Evolutionary conservation across 768 basidiomycete genomes (phyloP).

Genomic region (Phlebiopsis flavidoalba): DNA sequence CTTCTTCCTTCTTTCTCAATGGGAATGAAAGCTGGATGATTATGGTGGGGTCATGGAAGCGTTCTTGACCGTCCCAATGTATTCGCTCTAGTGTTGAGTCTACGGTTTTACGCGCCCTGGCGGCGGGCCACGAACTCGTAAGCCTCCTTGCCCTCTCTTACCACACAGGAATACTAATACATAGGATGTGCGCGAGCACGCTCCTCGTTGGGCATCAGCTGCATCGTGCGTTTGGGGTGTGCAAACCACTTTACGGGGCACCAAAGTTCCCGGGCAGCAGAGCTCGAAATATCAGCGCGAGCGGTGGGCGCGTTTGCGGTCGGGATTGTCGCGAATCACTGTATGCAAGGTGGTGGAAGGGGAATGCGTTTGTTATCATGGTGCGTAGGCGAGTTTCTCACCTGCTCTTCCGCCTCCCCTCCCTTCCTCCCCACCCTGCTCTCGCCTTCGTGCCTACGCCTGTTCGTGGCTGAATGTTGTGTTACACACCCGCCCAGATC

Average conservation of each 20-base stretch:
- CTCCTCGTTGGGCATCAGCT: constrained; percentile 58
- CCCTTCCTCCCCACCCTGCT: not conserved
- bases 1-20: no score
- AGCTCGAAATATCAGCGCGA: constrained; percentile 73
- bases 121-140: constrained; percentile 52
- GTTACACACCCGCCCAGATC: constrained; percentile 36
- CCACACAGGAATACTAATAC: not conserved
- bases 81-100: constrained; percentile 58
- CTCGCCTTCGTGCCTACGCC: not conserved
- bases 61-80: constrained; percentile 69
- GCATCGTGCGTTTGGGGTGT: constrained; percentile 73
- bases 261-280: constrained; percentile 58
- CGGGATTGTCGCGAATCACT: constrained; percentile 73
- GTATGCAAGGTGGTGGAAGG: constrained; percentile 67
- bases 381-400: constrained; percentile 36
- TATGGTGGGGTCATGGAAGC: constrained; percentile 37
- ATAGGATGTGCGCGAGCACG: constrained; percentile 22
- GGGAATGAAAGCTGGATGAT: no score
- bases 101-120: constrained; percentile 61
- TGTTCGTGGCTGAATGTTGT: no score
- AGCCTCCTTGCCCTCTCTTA: constrained; percentile 14
- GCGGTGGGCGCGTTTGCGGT: constrained; percentile 81
- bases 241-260: constrained; percentile 67
- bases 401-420: not conserved
- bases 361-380: constrained; percentile 80